Conservation (phyloP, 2,329 filamentous ascomycete genomes). For the Calonectria hawksworthii region DNA sequence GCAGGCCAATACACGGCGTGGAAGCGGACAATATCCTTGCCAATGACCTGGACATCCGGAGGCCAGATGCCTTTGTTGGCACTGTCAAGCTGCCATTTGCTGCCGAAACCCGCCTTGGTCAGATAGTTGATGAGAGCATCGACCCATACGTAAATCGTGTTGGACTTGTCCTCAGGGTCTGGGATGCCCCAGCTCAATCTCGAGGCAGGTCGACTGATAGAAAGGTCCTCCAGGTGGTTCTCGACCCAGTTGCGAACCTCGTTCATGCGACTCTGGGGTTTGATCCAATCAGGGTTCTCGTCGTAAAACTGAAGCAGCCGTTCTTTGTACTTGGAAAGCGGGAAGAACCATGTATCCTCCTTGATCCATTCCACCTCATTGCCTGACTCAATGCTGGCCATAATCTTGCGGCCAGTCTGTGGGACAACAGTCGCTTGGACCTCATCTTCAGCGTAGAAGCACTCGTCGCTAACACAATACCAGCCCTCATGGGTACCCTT, state of each 20-base stretch:
- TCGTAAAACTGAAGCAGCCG: slow-evolving; percentile 83
- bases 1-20: slow-evolving; percentile 99
- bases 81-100: slow-evolving; percentile 73
- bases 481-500: slow-evolving; percentile 90
- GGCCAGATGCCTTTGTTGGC: slow-evolving; percentile 82
- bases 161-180: slow-evolving; percentile 85
- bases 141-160: slow-evolving; percentile 98
- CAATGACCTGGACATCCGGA: slow-evolving; percentile 90
- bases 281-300: slow-evolving; percentile 82
- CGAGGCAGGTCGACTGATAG: slow-evolving; percentile 84
- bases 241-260: slow-evolving; percentile 84
- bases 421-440: slow-evolving; percentile 83
- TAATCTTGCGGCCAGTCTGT: slow-evolving; percentile 84
- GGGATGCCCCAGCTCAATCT: slow-evolving; percentile 89
- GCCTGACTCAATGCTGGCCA: slow-evolving; percentile 88
- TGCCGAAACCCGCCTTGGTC: slow-evolving; percentile 83
- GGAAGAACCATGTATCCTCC: slow-evolving; percentile 96
- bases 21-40: slow-evolving; percentile 96
- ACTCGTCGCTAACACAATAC: slow-evolving; percentile 98
- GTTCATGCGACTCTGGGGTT: slow-evolving; percentile 79
- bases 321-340: slow-evolving; percentile 86
- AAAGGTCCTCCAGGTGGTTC: slow-evolving; percentile 86
- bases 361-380: slow-evolving; percentile 96
- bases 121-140: slow-evolving; percentile 96
- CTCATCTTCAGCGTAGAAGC: slow-evolving; percentile 86